Percentiles rank a stretch among this genome's conserved stretches.
Evolutionary conservation across 192 early-diverging fungal species (phyloP).

Genomic region (Geranomyces michiganensis): DNA sequence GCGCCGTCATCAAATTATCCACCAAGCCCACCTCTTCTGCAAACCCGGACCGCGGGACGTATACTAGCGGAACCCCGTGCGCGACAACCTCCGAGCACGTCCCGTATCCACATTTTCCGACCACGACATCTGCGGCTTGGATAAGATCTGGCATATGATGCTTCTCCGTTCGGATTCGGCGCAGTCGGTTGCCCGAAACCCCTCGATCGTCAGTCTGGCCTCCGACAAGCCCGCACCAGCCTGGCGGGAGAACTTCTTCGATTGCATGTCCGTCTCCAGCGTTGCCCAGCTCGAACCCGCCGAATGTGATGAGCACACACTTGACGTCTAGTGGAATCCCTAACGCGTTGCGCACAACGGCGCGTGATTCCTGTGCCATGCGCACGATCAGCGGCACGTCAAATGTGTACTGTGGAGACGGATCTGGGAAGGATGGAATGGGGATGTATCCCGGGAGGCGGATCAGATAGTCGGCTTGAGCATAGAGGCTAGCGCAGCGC

Average conservation of each 20-base stretch:
- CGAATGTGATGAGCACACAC: constrained; percentile 54
- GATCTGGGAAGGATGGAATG: constrained; percentile 43
- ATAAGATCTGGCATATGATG: constrained; percentile 54
- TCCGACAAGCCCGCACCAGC: constrained; percentile 49
- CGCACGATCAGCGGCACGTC: constrained; percentile 50
- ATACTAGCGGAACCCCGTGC: constrained; percentile 48
- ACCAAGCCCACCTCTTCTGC: constrained; percentile 54
- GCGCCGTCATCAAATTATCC: constrained; percentile 46
- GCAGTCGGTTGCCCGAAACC: constrained; percentile 19
- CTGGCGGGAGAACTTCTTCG: constrained; percentile 40
- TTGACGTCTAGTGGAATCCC: constrained; percentile 39
- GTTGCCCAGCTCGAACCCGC: constrained; percentile 39
- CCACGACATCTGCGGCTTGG: constrained; percentile 49
- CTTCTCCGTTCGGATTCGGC: constrained; percentile 21
- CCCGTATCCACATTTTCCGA: constrained; percentile 59
- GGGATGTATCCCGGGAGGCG: constrained; percentile 51
- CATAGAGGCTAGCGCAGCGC: constrained; percentile 34
- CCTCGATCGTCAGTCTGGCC: constrained; percentile 5
- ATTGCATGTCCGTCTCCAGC: neutral
- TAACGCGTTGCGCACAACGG: constrained; percentile 30
- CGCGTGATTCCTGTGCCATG: constrained; percentile 18
- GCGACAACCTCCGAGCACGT: constrained; percentile 59
- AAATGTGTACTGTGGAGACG: constrained; percentile 2
- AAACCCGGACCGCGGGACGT: constrained; percentile 54
- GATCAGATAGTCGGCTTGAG: constrained; percentile 38